These are phyloP conservation scores for Thalassiosira pacifica DNA, from an alignment of 352 stramenopile species.

Conservation along the genomic window DNA sequence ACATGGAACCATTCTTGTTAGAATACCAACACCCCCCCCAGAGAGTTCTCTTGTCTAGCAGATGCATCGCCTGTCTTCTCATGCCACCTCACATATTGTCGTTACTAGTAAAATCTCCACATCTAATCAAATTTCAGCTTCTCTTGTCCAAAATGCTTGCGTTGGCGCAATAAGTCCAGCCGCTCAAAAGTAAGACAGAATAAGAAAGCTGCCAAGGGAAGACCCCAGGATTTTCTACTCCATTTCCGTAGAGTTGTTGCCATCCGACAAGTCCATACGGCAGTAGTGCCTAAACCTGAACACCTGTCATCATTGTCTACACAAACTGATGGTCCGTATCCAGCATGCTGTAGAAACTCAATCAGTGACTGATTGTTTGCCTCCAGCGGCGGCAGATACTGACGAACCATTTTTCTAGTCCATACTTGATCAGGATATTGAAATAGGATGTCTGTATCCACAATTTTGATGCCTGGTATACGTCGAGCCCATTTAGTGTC, in stretches of 20 bases:
- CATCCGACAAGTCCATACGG: conserved; percentile 13
- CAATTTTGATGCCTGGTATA: conserved; percentile 72
- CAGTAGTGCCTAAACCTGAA: background rate
- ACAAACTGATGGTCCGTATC: conserved; percentile 28
- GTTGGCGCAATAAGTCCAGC: background rate
- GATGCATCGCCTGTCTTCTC: no score
- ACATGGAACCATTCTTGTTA: no score
- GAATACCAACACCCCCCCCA: no score
- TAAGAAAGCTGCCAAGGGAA: conserved; percentile 5
- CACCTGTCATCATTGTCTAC: conserved; percentile 22
- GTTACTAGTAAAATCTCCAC: no score
- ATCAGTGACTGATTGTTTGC: conserved; percentile 34
- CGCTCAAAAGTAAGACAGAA: background rate
- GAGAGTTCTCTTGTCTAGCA: no score
- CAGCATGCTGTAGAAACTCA: conserved; percentile 38
- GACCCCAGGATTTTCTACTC: conserved; percentile 7
- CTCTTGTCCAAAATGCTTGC: background rate
- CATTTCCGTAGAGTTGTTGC: conserved; percentile 20
- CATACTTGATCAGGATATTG: conserved; percentile 41
- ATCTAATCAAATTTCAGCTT: conserved; percentile 11
- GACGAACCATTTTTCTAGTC: conserved; percentile 30
- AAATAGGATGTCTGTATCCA: conserved; percentile 10
- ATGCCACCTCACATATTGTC: no score
- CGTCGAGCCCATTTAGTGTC: conserved; percentile 84
- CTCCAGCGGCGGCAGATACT: conserved; percentile 53